Evolutionary conservation across 2,329 filamentous ascomycete species (phyloP).

Genomic region (Blumeriella jaapii): DNA sequence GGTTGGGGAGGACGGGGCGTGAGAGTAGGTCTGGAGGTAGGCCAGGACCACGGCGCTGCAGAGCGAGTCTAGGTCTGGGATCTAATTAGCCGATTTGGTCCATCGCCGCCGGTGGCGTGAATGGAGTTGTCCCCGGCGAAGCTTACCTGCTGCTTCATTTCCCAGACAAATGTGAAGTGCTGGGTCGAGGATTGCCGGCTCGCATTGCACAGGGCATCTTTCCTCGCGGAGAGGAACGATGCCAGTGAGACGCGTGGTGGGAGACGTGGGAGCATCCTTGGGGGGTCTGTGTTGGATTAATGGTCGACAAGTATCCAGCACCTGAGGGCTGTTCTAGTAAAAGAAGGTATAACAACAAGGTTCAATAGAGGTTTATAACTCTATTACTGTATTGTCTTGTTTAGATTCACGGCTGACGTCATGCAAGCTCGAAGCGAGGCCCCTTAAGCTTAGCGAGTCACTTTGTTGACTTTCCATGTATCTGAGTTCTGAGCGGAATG

Average conservation of each 20-base stretch:
- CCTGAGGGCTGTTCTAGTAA: not conserved
- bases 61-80: constrained; percentile 66
- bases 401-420: constrained; percentile 1
- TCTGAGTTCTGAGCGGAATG: no score
- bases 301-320: constrained; percentile 1
- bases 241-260: constrained; percentile 32
- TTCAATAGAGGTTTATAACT: not conserved
- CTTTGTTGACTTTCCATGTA: constrained; percentile 3
- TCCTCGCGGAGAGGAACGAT: constrained; percentile 41
- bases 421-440: constrained; percentile 1
- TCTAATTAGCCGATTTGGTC: constrained; percentile 1
- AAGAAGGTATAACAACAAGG: not conserved
- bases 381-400: not conserved
- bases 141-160: constrained; percentile 53
- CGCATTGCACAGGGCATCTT: constrained; percentile 33
- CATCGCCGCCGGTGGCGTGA: no score
- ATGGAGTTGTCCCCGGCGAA: no score
- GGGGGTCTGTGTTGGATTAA: not conserved
- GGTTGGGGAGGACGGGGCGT: constrained; percentile 31
- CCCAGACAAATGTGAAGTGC: constrained; percentile 56
- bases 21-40: constrained; percentile 54
- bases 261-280: constrained; percentile 12
- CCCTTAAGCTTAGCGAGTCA: constrained; percentile 2
- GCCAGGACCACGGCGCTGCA: constrained; percentile 63
- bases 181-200: constrained; percentile 34